These are phyloP conservation scores for Erodium chrysanthum DNA, from an alignment of 441 rosid species.

Conservation along the genomic window DNA sequence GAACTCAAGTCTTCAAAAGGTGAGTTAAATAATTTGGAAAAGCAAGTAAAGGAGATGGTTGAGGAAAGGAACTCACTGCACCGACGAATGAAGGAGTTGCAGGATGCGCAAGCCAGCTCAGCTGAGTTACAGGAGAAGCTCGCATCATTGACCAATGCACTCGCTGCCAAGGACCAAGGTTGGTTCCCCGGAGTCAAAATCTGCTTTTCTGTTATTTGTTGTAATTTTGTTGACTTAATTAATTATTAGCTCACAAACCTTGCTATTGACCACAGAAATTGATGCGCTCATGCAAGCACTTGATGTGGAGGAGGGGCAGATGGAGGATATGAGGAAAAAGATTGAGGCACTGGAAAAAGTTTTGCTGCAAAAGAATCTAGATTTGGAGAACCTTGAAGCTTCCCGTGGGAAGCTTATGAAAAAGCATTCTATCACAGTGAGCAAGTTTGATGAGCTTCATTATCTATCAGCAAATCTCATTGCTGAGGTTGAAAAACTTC, in stretches of 20 bases:
- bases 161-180: constrained; percentile 93
- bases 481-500: constrained; percentile 84
- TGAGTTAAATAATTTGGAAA: constrained; percentile 50
- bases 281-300: constrained; percentile 98
- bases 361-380: constrained; percentile 55
- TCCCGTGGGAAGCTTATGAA: constrained; percentile 75
- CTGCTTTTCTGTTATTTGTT: constrained; percentile 5
- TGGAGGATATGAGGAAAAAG: constrained; percentile 71
- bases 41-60: constrained; percentile 35
- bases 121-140: constrained; percentile 49
- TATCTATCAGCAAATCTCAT: constrained; percentile 78
- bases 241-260: constrained; percentile 14
- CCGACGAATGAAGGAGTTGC: constrained; percentile 49
- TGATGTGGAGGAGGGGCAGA: constrained; percentile 94
- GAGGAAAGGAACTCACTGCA: constrained; percentile 48
- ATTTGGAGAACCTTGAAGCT: constrained; percentile 65
- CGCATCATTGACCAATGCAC: constrained; percentile 39
- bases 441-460: constrained; percentile 96
- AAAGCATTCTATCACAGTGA: constrained; percentile 75
- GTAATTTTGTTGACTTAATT: background rate
- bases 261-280: constrained; percentile 49
- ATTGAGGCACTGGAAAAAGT: constrained; percentile 52
- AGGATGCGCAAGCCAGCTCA: constrained; percentile 44
- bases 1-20: constrained; percentile 65
- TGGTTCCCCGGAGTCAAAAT: constrained; percentile 20